Conservation (phyloP, 1,139 yeast species). For the Pichia sp. region DNA sequence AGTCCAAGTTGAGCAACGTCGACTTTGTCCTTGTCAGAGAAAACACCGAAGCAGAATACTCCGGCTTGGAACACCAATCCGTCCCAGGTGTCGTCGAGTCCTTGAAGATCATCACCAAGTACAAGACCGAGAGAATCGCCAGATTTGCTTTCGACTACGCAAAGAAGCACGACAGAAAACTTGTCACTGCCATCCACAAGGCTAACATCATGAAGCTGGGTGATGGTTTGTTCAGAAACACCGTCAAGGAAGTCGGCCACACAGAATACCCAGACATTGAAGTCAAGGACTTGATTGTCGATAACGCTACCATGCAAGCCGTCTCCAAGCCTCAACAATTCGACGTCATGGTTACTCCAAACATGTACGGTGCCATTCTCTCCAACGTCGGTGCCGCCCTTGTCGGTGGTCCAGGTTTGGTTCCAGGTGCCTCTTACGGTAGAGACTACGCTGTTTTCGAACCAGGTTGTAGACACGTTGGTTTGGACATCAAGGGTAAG, state of each 20-base stretch:
- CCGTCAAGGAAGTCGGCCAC: slow-evolving; percentile 81
- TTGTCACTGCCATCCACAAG: slow-evolving; percentile 96
- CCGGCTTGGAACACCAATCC: slow-evolving; percentile 96
- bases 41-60: slow-evolving; percentile 97
- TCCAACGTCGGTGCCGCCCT: slow-evolving; percentile 98
- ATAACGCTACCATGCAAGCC: slow-evolving; percentile 98
- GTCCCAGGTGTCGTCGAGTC: slow-evolving; percentile 98
- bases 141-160: slow-evolving; percentile 97
- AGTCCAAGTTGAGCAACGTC: slow-evolving; percentile 80
- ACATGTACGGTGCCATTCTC: slow-evolving; percentile 94
- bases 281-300: slow-evolving; percentile 92
- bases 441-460: slow-evolving; percentile 97
- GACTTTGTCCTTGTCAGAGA: slow-evolving; percentile 96
- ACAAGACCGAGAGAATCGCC: slow-evolving; percentile 95
- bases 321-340: slow-evolving; percentile 97
- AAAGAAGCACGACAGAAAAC: slow-evolving; percentile 81
- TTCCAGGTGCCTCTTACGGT: slow-evolving; percentile 98
- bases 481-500: slow-evolving; percentile 91
- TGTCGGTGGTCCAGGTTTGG: slow-evolving; percentile 98
- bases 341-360: slow-evolving; percentile 96
- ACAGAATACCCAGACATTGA: slow-evolving; percentile 81
- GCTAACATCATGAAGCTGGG: slow-evolving; percentile 99
- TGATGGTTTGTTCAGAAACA: slow-evolving; percentile 95
- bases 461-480: slow-evolving; percentile 99
- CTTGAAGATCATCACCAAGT: slow-evolving; percentile 87